Conservation (phyloP, 2,329 filamentous ascomycete species). For the Clonostachys rosea region DNA sequence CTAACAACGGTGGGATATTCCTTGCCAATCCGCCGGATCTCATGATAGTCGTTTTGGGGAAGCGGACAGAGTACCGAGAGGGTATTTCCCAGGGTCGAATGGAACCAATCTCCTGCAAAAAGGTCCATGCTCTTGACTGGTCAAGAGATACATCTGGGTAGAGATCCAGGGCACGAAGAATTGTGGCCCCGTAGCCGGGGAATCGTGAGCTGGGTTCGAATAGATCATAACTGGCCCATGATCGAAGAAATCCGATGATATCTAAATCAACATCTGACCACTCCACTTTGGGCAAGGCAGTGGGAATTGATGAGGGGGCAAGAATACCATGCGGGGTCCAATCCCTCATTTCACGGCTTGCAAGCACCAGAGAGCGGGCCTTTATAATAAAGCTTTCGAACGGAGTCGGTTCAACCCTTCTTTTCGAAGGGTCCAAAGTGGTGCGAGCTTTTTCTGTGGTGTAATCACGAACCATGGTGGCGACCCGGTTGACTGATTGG, state of each 20-base stretch:
- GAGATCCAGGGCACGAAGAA: constrained; percentile 56
- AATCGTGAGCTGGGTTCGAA: constrained; percentile 48
- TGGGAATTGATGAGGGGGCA: constrained; percentile 15
- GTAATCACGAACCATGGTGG: constrained; percentile 23
- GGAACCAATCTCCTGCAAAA: constrained; percentile 72
- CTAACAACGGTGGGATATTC: constrained; percentile 12
- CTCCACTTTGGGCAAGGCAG: constrained; percentile 9
- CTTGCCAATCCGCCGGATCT: constrained; percentile 36
- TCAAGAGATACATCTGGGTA: constrained; percentile 45
- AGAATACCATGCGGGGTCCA: constrained; percentile 46
- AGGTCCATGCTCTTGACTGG: constrained; percentile 50
- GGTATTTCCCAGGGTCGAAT: constrained; percentile 68
- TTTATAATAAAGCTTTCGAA: constrained; percentile 42
- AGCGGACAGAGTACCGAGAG: constrained; percentile 53
- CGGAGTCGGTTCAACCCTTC: constrained; percentile 6
- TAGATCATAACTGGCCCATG: constrained; percentile 56
- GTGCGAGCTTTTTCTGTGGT: background rate
- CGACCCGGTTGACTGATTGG: constrained; percentile 20
- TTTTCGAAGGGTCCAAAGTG: background rate
- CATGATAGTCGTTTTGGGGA: constrained; percentile 41
- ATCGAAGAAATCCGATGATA: constrained; percentile 64
- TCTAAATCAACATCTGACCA: constrained; percentile 29
- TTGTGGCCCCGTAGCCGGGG: constrained; percentile 56
- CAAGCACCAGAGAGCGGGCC: constrained; percentile 43
- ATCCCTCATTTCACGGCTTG: constrained; percentile 40